Percentiles rank a stretch among this genome's conserved stretches.
Conservation (phyloP, 192 early-diverging fungal genomes). For the Backusella mclennaniae region DNA sequence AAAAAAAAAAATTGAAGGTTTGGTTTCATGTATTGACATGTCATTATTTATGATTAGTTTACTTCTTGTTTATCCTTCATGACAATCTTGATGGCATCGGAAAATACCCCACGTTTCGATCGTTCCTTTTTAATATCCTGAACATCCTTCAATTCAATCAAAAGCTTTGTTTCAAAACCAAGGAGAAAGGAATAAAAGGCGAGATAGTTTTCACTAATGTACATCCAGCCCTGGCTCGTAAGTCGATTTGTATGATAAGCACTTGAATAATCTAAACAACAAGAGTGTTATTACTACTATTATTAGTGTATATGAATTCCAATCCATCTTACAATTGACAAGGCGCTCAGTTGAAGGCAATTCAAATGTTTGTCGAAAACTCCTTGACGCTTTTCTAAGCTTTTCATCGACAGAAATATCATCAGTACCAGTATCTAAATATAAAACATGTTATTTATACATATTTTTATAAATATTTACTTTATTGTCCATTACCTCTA, state of each 20-base stretch:
- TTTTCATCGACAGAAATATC: slow-evolving; percentile 85
- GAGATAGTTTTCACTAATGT: slow-evolving; percentile 89
- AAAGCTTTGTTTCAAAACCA: slow-evolving; percentile 89
- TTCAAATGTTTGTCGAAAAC: slow-evolving; percentile 88
- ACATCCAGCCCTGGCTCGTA: slow-evolving; percentile 90
- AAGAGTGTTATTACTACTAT: background rate
- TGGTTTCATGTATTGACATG: no score
- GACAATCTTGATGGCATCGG: slow-evolving; percentile 85
- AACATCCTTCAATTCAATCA: slow-evolving; percentile 90
- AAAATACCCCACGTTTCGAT: slow-evolving; percentile 89
- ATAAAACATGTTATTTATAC: background rate
- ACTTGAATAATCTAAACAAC: slow-evolving; percentile 80
- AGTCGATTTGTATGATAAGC: slow-evolving; percentile 67
- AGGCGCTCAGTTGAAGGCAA: slow-evolving; percentile 79
- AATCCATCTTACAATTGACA: slow-evolving; percentile 71
- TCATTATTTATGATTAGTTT: background rate
- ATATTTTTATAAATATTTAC: background rate
- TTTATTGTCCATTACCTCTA: slow-evolving; percentile 50
- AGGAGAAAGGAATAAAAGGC: slow-evolving; percentile 97
- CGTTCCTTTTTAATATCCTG: slow-evolving; percentile 85
- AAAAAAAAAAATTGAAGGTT: background rate
- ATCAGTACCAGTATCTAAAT: slow-evolving; percentile 66
- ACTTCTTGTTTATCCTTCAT: slow-evolving; percentile 81
- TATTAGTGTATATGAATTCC: no score
- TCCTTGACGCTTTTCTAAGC: slow-evolving; percentile 83